Conservation (phyloP, 176 grass and related monocot genomes). For the Juncus effusus region DNA sequence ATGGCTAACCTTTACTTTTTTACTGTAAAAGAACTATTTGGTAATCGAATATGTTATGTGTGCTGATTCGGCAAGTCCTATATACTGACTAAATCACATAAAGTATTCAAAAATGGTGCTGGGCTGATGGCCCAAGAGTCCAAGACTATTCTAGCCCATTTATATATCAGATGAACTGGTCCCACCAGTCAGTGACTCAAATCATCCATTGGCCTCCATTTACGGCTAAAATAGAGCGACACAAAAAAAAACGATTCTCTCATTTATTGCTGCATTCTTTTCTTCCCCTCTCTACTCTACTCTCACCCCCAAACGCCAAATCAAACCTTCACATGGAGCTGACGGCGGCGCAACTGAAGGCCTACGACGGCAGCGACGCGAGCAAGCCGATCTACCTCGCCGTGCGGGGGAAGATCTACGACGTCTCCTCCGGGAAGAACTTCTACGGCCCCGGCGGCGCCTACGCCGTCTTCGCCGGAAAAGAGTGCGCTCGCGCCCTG, state of each 20-base stretch:
- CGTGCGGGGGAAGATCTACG: conserved; percentile 77
- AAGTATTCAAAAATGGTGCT: too few species aligned
- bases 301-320: background rate
- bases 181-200: background rate
- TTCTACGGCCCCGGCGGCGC: conserved; percentile 92
- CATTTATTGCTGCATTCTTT: background rate
- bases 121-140: too few species aligned
- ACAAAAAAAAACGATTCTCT: background rate
- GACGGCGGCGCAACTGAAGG: conserved; percentile 71
- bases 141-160: too few species aligned
- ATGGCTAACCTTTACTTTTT: too few species aligned
- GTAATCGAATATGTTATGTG: too few species aligned
- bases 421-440: conserved; percentile 65
- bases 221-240: background rate
- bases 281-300: background rate
- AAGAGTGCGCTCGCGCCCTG: conserved; percentile 81
- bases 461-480: conserved; percentile 81
- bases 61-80: too few species aligned
- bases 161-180: background rate
- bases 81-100: too few species aligned
- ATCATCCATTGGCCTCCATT: background rate
- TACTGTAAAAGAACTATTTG: too few species aligned
- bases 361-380: conserved; percentile 61
- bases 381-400: conserved; percentile 92
- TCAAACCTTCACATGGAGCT: conserved; percentile 46